A percentile compares a stretch with the other conserved stretches of the same genome.
These are phyloP conservation scores for Coemansia erecta DNA, from an alignment of 192 early-diverging fungal genomes.

Conservation along the genomic window DNA sequence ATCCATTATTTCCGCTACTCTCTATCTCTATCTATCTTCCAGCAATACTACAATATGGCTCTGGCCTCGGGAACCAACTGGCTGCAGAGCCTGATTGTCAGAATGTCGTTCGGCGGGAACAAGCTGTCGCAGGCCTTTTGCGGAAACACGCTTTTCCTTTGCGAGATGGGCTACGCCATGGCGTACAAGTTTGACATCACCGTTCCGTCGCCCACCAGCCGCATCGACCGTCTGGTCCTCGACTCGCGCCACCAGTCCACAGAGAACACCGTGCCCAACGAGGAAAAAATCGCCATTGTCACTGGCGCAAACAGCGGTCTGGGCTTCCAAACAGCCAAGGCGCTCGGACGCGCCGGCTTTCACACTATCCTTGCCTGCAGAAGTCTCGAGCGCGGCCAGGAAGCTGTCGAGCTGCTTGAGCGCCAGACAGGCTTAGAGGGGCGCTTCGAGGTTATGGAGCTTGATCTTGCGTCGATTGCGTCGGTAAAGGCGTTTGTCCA, in stretches of 20 bases:
- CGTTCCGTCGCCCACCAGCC: neutral
- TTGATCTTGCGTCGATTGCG: conserved; percentile 46
- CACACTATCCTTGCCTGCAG: conserved; percentile 38
- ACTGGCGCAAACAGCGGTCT: conserved; percentile 58
- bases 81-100: conserved; percentile 5
- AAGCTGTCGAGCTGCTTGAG: conserved; percentile 21
- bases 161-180: conserved; percentile 1
- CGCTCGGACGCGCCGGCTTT: conserved; percentile 49
- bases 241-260: neutral
- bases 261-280: neutral
- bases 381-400: conserved; percentile 1
- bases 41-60: no score
- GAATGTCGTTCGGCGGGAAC: conserved; percentile 6
- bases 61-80: conserved; percentile 8
- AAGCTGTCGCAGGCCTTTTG: neutral
- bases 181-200: conserved; percentile 5
- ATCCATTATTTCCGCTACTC: conserved; percentile 8
- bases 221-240: conserved; percentile 4
- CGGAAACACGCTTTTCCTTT: neutral
- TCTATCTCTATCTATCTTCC: no score
- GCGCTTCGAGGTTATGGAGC: conserved; percentile 25
- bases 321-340: conserved; percentile 54
- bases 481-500: conserved; percentile 31
- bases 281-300: conserved; percentile 18
- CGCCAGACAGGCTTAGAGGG: conserved; percentile 14